Evolutionary conservation across 352 stramenopile genomes (phyloP), one percentile per base, ranked within the genome.

Genomic region (Phytophthora sojae): DNA sequence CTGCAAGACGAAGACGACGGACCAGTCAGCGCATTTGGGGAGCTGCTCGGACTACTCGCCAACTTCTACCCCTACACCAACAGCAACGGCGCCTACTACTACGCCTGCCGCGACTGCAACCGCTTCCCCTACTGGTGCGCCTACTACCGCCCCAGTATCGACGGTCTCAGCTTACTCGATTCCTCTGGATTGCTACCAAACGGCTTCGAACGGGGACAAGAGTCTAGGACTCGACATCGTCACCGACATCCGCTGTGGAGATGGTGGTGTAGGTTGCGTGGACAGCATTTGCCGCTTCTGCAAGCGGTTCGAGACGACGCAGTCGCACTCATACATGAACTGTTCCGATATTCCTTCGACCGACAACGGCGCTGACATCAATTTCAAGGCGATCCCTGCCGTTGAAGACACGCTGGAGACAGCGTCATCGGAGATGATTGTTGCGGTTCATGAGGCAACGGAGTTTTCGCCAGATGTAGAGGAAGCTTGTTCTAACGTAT

Each of bases 211-310:
- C 59, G 71, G 71, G 0, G 71, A 78, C 49, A 73, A 69, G 44
- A 60, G 21, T 32, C 6, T 75, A 6, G 71, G 72, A 1, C 56
- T 79, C 14, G 59, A 68, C n/a, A 69, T 82, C 2, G 64, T 79
- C 14, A 71, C 71, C 6, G 75, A 82, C 14, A 66, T 77, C 6
- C 67, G 70, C 11, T 82, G 75, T 37, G 68, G 71, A 58, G 75
- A 82, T 19, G 62, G 67, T 17, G 75, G 75, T 17, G 61, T 79
- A 23, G 75, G 75, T 12, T 82, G 75, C 39, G 30, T 82, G 5
- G 60, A 68, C 42, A 61, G 56, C 37, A 62, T 63, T 32, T 82
- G 75, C 30, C 71, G 75, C 29, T 67, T 76, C 29, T 82, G 75
- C 54, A 79, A 75, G 32, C 44, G 52, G 11, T 70, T 72, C 14